A percentile compares a stretch with the other conserved stretches of the same genome.
Evolutionary conservation across 208 protist species (phyloP).

Genomic region (Leishmania aethiopica): DNA sequence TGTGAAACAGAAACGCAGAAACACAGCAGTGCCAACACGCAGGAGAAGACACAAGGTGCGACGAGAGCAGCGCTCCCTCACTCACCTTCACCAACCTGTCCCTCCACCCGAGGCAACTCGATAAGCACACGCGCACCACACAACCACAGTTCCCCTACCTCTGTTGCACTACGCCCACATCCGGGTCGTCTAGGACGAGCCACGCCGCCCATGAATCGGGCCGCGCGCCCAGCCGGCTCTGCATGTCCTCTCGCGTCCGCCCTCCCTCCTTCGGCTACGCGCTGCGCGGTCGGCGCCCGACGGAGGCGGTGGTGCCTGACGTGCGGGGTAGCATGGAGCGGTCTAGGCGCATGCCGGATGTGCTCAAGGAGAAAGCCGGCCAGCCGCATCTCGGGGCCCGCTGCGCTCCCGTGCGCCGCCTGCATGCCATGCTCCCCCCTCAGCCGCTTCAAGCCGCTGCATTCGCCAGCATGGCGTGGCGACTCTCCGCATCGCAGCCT

Average conservation of each 20-base stretch:
- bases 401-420: neutral
- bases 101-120: neutral
- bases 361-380: neutral
- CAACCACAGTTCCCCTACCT: neutral
- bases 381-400: neutral
- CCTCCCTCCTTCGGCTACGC: neutral
- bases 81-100: neutral
- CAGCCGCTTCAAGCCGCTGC: neutral
- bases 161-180: neutral
- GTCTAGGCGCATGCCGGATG: neutral
- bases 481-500: neutral
- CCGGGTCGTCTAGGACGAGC: no score
- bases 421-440: neutral
- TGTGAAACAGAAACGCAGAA: no score
- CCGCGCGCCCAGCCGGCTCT: neutral
- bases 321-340: neutral
- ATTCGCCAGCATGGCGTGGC: neutral
- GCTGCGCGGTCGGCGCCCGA: neutral
- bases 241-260: neutral
- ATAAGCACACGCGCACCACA: neutral
- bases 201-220: neutral
- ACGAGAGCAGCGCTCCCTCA: accelerated
- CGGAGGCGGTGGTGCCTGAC: neutral
- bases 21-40: no score
- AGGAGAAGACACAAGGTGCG: no score